Percentiles rank a stretch among this genome's conserved stretches.
phyloP scores from a whole-genome alignment of 208 protist species.

The Porcisia hertigi region DNA sequence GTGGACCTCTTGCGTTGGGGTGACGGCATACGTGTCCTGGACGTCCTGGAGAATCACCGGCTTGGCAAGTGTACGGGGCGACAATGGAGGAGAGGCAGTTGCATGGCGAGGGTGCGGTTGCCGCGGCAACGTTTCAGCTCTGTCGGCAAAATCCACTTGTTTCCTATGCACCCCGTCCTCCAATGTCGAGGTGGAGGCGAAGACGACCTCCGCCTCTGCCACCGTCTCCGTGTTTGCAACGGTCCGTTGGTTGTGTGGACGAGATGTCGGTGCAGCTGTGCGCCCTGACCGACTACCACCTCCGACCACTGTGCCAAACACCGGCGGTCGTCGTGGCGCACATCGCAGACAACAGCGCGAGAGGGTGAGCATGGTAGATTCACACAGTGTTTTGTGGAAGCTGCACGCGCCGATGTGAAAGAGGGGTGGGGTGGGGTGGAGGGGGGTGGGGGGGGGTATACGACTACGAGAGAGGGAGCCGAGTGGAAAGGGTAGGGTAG shows the following conservation, averaged over 20 bases:
- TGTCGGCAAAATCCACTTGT: not conserved
- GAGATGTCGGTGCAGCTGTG: not conserved
- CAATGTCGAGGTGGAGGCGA: not conserved
- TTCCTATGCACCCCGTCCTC: not conserved
- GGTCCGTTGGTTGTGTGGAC: not conserved
- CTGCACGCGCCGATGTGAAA: not conserved
- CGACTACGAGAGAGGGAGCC: not conserved
- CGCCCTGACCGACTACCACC: not conserved
- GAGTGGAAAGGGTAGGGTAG: not conserved
- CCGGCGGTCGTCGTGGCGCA: constrained; percentile 1
- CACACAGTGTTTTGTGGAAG: not conserved
- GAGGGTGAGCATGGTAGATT: not conserved
- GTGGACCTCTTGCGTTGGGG: constrained; percentile 30
- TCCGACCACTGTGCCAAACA: not conserved
- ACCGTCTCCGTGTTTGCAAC: not conserved
- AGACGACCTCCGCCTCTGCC: constrained; percentile 8
- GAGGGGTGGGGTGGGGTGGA: not conserved
- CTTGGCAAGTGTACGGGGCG: not conserved
- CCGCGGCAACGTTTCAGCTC: not conserved
- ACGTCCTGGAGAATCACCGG: constrained; percentile 54
- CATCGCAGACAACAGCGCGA: constrained; percentile 9
- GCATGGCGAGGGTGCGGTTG: not conserved
- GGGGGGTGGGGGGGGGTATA: not conserved
- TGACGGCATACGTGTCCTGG: constrained; percentile 29
- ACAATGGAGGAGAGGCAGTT: not conserved